Percentiles rank a stretch among this genome's conserved stretches.
Conservation (phyloP, 306 rosid species). For the Hippophae rhamnoides region DNA sequence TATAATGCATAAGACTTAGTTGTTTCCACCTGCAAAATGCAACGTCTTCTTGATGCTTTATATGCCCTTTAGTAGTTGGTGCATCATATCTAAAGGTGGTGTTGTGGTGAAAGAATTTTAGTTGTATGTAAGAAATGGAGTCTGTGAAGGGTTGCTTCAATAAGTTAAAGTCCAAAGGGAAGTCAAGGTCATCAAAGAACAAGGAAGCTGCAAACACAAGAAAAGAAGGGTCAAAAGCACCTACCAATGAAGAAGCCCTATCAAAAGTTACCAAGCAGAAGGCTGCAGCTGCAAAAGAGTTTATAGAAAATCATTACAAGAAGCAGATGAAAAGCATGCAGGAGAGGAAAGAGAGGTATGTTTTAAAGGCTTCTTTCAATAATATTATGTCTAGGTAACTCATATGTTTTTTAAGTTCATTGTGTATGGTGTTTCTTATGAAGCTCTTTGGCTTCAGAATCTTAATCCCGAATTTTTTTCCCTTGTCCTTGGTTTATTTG, state of each 20-base stretch:
- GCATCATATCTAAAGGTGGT: conserved; percentile 1
- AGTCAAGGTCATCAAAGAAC: conserved; percentile 45
- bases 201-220: conserved; percentile 45
- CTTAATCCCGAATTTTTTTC: too few relatives aligned
- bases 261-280: conserved; percentile 88
- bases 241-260: conserved; percentile 61
- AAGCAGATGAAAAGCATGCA: conserved; percentile 94
- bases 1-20: conserved; percentile 13
- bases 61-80: conserved; percentile 24
- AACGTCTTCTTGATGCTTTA: conserved; percentile 13
- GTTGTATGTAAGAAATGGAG: conserved; percentile 43
- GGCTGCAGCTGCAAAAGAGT: conserved; percentile 94
- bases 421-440: too few relatives aligned
- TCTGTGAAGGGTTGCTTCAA: conserved; percentile 53
- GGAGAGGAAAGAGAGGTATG: conserved; percentile 89
- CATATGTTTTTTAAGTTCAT: too few relatives aligned
- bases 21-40: conserved; percentile 18
- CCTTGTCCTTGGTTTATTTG: too few relatives aligned
- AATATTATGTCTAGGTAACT: too few relatives aligned
- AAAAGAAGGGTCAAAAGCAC: conserved; percentile 51
- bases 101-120: conserved; percentile 14
- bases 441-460: too few relatives aligned
- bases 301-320: conserved; percentile 91
- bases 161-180: conserved; percentile 66
- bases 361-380: conserved; percentile 9